A percentile compares a stretch with the other conserved stretches of the same genome.
These are phyloP conservation scores for Eremochloa ophiuroides DNA, from an alignment of 176 grass and related monocot genomes.

Conservation along the genomic window DNA sequence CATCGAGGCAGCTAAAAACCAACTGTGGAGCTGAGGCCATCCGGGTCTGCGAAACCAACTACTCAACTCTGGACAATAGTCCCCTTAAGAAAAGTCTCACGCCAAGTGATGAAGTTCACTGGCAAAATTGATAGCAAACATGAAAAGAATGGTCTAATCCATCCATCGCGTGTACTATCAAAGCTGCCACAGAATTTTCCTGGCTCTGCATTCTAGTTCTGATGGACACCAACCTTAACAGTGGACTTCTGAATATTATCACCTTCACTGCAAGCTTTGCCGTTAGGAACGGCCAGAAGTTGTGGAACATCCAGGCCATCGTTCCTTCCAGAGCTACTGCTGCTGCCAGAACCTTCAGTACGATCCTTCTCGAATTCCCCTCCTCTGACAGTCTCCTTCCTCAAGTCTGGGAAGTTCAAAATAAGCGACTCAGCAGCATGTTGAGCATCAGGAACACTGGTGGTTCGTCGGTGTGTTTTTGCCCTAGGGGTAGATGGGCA, in stretches of 20 bases:
- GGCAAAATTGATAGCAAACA: neutral
- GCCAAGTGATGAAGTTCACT: neutral
- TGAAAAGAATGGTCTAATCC: neutral
- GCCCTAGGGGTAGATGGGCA: constrained; percentile 61
- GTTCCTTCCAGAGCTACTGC: constrained; percentile 69
- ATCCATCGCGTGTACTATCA: constrained; percentile 30
- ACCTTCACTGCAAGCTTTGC: constrained; percentile 21
- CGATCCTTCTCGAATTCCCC: constrained; percentile 40
- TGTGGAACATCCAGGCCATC: constrained; percentile 57
- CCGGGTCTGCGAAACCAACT: neutral
- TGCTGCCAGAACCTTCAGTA: constrained; percentile 42
- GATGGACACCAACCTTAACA: constrained; percentile 30
- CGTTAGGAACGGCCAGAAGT: constrained; percentile 14
- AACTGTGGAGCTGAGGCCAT: constrained; percentile 12
- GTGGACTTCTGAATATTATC: constrained; percentile 12
- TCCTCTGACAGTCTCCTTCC: constrained; percentile 39
- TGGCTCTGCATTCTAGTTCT: constrained; percentile 44
- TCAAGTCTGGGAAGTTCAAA: constrained; percentile 55
- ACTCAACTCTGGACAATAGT: neutral
- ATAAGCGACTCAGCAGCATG: constrained; percentile 43
- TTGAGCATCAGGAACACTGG: constrained; percentile 51
- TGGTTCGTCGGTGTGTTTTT: constrained; percentile 52
- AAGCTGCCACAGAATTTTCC: constrained; percentile 33
- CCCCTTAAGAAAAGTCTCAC: neutral
- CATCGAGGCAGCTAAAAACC: neutral